Evolutionary conservation across 2,329 filamentous ascomycete species (phyloP), one percentile per base, ranked within the genome.

Genomic region (Hymenoscyphus scutula): DNA sequence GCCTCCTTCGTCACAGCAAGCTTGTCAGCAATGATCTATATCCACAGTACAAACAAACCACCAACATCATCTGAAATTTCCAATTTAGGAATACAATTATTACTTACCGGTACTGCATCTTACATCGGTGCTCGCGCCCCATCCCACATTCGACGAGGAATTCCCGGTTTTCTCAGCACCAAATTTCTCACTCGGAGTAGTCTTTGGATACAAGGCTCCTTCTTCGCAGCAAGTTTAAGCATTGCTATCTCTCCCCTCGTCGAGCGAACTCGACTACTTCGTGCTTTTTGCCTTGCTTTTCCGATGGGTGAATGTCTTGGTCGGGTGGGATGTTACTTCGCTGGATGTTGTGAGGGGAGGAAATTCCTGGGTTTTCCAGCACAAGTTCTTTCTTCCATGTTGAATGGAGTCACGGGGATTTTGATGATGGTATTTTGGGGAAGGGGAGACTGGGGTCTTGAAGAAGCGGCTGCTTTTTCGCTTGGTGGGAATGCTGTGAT

Each of bases 151-250:
- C 38, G 38, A 45, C 17, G n/a, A 10, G 25, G 25, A 19, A 17
- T 30, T n/a, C 27, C 17, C 17, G 15, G 10, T 29, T n/a, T 55
- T 3, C n/a, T 55, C 13, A 30, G 25, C 25, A 30, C 30, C 11
- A 29, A 32, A 15, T 30, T 55, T 29, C 30, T 55, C 17, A 55
- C 27, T 1, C 17, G 10, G 25, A 55, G 30, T 32, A 32, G 27
- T 32, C 53, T 55, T 55, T 55, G 53, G 53, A 55, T 55, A 30
- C 53, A 55, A 55, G 53, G 53, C n/a, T 29, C 53, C 17, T 29
- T 55, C 53, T 10, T 55, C n/a, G 53, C 53, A 4, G 53, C 53
- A 4, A 8, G 32, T 30, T 5, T 55, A 13, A 55, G 53, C 27
- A 55, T 55, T 32, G 25, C 17, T 1, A 17, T 17, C 3, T 30